These are phyloP conservation scores for Coleophoma eucalyptorum DNA, from an alignment of 2,329 filamentous ascomycete genomes.

Conservation along the genomic window DNA sequence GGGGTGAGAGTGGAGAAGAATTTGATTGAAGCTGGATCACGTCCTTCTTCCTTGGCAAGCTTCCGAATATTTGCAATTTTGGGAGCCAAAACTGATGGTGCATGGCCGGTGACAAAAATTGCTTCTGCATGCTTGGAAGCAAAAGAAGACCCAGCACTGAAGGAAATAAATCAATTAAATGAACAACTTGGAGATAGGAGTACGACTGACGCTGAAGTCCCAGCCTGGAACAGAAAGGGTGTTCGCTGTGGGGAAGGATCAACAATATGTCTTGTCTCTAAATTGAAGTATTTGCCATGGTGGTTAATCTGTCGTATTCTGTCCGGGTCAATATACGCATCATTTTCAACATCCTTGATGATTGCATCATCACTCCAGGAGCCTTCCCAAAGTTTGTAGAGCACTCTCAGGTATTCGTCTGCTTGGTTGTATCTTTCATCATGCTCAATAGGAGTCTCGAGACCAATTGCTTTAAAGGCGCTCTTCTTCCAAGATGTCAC, in stretches of 20 bases:
- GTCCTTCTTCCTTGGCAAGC: slow-evolving; percentile 46
- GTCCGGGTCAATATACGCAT: slow-evolving; percentile 51
- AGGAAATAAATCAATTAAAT: slow-evolving; percentile 20
- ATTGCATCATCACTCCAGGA: slow-evolving; percentile 67
- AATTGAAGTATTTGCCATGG: slow-evolving; percentile 55
- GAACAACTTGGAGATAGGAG: no score
- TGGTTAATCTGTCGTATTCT: slow-evolving; percentile 62
- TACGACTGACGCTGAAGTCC: slow-evolving; percentile 42
- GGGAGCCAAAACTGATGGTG: slow-evolving; percentile 53
- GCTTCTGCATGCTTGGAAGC: slow-evolving; percentile 67
- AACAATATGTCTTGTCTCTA: slow-evolving; percentile 61
- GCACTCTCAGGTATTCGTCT: slow-evolving; percentile 58
- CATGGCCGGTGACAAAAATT: slow-evolving; percentile 64
- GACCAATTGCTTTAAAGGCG: slow-evolving; percentile 56
- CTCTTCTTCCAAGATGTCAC: slow-evolving; percentile 59
- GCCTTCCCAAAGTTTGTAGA: slow-evolving; percentile 49
- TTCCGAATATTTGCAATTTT: slow-evolving; percentile 59
- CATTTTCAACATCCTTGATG: slow-evolving; percentile 49
- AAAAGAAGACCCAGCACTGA: slow-evolving; percentile 55
- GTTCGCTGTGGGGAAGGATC: slow-evolving; percentile 65
- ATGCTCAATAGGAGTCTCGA: slow-evolving; percentile 53
- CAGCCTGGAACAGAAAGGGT: slow-evolving; percentile 66
- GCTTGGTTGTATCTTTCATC: slow-evolving; percentile 60
- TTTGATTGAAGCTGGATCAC: slow-evolving; percentile 60
- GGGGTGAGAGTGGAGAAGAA: slow-evolving; percentile 63